phyloP scores from a whole-genome alignment of 306 rosid genomes.

The Corylus americana region DNA sequence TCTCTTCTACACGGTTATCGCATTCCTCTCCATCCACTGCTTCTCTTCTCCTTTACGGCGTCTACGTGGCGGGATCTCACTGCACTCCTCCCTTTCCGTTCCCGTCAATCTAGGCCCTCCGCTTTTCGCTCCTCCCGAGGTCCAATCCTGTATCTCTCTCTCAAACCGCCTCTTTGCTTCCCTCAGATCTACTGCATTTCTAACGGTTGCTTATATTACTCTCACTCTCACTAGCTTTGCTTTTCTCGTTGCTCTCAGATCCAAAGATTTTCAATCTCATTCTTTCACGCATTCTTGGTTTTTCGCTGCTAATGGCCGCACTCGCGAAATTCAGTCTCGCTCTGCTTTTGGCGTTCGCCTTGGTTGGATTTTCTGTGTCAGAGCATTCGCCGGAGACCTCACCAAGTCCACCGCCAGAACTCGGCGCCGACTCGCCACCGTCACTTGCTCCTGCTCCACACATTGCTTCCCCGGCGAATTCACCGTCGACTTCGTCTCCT shows the following conservation, averaged over 20 bases:
- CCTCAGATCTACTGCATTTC: constrained; percentile 42
- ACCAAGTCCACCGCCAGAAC: constrained; percentile 34
- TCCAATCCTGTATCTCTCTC: neutral
- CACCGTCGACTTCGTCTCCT: constrained; percentile 26
- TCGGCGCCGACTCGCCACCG: constrained; percentile 19
- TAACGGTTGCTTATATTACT: constrained; percentile 2
- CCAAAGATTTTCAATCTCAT: constrained; percentile 30
- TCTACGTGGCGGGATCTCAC: constrained; percentile 34
- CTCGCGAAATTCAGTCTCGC: constrained; percentile 18
- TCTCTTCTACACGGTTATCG: constrained; percentile 4
- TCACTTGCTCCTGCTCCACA: constrained; percentile 11
- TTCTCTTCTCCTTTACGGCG: neutral
- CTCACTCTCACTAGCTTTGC: neutral
- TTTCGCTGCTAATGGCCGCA: constrained; percentile 40
- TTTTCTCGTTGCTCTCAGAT: constrained; percentile 33
- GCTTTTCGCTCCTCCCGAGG: constrained; percentile 27
- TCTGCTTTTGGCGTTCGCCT: constrained; percentile 29
- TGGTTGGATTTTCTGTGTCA: constrained; percentile 27
- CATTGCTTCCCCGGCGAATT: constrained; percentile 23
- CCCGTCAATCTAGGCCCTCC: constrained; percentile 38
- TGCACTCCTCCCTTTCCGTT: neutral
- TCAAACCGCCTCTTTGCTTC: constrained; percentile 25
- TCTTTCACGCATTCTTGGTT: neutral
- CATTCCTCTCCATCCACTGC: too few species aligned
- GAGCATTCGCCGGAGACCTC: constrained; percentile 33